Conservation (phyloP, 305 asterid species). For the Ruellia speciosa region DNA sequence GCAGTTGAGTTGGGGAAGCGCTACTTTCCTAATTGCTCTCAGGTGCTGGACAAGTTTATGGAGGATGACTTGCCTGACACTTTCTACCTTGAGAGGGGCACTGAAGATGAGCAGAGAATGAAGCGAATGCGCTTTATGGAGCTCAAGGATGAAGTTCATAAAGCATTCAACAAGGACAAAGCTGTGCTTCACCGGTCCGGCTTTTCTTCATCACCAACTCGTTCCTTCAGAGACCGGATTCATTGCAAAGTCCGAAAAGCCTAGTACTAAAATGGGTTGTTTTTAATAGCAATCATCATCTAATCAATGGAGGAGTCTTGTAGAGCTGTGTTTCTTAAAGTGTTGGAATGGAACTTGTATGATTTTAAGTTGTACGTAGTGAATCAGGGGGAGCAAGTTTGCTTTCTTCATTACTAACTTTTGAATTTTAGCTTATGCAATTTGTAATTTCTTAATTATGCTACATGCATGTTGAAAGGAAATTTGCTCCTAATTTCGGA, state of each 20-base stretch:
- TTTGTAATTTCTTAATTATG: background rate
- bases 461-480: background rate
- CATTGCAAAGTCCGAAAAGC: conserved; percentile 27
- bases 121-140: conserved; percentile 48
- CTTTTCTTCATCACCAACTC: conserved; percentile 35
- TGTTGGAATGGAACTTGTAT: background rate
- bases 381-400: background rate
- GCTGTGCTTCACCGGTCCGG: conserved; percentile 44
- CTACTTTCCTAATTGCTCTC: conserved; percentile 65
- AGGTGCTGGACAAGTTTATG: conserved; percentile 61
- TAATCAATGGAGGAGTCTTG: background rate
- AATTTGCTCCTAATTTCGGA: background rate
- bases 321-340: background rate
- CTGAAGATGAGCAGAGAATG: conserved; percentile 48
- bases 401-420: conserved; percentile 13
- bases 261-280: conserved; percentile 11
- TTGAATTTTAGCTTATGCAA: conserved; percentile 2
- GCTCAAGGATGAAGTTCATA: conserved; percentile 54
- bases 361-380: conserved; percentile 2
- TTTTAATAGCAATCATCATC: background rate
- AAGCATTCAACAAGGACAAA: conserved; percentile 65
- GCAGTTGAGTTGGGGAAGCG: conserved; percentile 60
- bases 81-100: conserved; percentile 52
- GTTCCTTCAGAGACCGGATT: conserved; percentile 23
- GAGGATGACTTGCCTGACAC: conserved; percentile 52